Percentiles rank a stretch among this genome's conserved stretches.
These are phyloP conservation scores for Penicillium turbatum DNA, from an alignment of 495 filamentous ascomycete species.

Conservation along the genomic window DNA sequence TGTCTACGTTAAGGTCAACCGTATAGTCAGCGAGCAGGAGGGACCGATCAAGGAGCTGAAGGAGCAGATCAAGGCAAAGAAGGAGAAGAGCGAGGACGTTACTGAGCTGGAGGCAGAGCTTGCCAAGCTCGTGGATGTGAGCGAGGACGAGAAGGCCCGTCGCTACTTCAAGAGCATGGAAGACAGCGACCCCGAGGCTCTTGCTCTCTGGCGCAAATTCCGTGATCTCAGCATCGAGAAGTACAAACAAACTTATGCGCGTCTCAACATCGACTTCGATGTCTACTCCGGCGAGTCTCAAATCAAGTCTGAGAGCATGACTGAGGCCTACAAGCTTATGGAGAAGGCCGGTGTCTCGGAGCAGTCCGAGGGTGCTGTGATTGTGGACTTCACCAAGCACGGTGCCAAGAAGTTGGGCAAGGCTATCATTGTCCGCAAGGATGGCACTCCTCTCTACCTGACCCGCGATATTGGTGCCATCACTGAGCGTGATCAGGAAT, in stretches of 20 bases:
- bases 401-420: conserved; percentile 63
- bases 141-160: conserved; percentile 61
- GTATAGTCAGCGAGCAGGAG: conserved; percentile 47
- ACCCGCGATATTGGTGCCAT: conserved; percentile 70
- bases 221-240: conserved; percentile 82
- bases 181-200: conserved; percentile 67
- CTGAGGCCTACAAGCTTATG: conserved; percentile 57
- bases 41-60: conserved; percentile 54
- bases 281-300: conserved; percentile 95
- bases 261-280: conserved; percentile 89
- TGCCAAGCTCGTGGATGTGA: conserved; percentile 48
- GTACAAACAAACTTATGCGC: conserved; percentile 77
- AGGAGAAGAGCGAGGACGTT: conserved; percentile 47
- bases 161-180: conserved; percentile 93
- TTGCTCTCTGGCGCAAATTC: conserved; percentile 82
- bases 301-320: conserved; percentile 78
- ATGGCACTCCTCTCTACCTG: conserved; percentile 66
- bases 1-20: conserved; percentile 65
- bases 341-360: conserved; percentile 68
- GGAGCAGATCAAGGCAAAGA: conserved; percentile 50
- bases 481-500: conserved; percentile 56
- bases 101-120: conserved; percentile 47
- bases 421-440: conserved; percentile 62
- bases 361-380: conserved; percentile 80
- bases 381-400: conserved; percentile 82